Conservation (phyloP, 371 early-diverging fungal species). For the Mucor plumbeus region DNA sequence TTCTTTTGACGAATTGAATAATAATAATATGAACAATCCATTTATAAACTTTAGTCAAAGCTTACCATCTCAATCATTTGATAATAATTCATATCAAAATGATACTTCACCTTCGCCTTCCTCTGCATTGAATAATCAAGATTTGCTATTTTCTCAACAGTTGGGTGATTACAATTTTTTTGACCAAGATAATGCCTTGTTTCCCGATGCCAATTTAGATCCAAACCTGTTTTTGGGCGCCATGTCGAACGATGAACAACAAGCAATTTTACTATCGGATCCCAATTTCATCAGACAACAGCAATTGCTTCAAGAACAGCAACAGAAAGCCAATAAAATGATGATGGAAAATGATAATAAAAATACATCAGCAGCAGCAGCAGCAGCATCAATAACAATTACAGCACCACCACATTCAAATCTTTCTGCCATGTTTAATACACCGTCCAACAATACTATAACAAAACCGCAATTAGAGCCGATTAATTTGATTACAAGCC, state of each 20-base stretch:
- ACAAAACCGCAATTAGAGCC: conserved; percentile 9
- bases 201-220: not conserved
- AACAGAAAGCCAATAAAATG: conserved; percentile 9
- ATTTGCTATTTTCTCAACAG: conserved; percentile 1
- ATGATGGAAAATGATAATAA: conserved; percentile 4
- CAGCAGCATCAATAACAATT: not conserved
- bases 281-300: conserved; percentile 37
- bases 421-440: conserved; percentile 31
- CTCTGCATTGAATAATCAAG: conserved; percentile 13
- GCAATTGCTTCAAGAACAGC: conserved; percentile 29
- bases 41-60: conserved; percentile 25
- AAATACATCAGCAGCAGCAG: not conserved
- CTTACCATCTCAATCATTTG: conserved; percentile 12
- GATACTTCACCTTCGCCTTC: conserved; percentile 9
- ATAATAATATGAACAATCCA: conserved; percentile 14
- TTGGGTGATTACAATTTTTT: conserved; percentile 3
- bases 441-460: conserved; percentile 8
- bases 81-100: conserved; percentile 6
- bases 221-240: conserved; percentile 8
- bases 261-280: conserved; percentile 36
- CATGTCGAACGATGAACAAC: conserved; percentile 13
- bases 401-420: conserved; percentile 10
- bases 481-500: conserved; percentile 9
- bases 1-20: conserved; percentile 20
- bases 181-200: not conserved